These are phyloP conservation scores for Quercus bicolor DNA, from an alignment of 306 rosid species.

Conservation along the genomic window DNA sequence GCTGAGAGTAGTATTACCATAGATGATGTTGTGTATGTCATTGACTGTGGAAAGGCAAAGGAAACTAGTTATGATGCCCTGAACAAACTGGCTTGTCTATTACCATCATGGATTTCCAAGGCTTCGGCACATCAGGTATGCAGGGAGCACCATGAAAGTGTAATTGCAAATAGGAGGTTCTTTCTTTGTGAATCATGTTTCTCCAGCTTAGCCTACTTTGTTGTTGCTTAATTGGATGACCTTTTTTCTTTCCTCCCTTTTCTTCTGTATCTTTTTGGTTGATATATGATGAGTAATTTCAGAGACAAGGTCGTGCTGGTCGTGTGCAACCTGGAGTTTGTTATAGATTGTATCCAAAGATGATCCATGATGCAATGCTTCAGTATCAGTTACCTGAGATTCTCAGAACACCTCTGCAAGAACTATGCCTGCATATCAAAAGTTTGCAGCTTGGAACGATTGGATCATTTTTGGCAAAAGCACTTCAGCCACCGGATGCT, in stretches of 20 bases:
- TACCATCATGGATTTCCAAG: constrained; percentile 96
- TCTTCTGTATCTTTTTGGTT: constrained; percentile 7
- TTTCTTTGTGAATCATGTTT: constrained; percentile 13
- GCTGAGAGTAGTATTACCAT: constrained; percentile 99
- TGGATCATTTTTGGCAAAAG: constrained; percentile 85
- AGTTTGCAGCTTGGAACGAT: constrained; percentile 90
- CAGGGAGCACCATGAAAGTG: constrained; percentile 15
- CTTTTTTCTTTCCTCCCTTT: background rate
- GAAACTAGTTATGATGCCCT: constrained; percentile 98
- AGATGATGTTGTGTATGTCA: constrained; percentile 89
- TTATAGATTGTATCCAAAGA: constrained; percentile 80
- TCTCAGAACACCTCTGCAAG: constrained; percentile 96
- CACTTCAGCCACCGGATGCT: constrained; percentile 96
- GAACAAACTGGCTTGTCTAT: constrained; percentile 88
- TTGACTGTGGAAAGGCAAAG: constrained; percentile 98
- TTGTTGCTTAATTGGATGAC: background rate
- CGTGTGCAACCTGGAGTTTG: constrained; percentile 97
- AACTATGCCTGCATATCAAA: constrained; percentile 89
- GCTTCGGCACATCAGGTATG: constrained; percentile 97
- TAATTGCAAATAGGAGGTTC: constrained; percentile 1
- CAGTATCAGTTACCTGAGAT: constrained; percentile 91
- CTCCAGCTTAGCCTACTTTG: background rate
- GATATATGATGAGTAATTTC: constrained; percentile 32
- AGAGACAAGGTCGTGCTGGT: constrained; percentile 99
- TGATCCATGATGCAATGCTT: constrained; percentile 84